These are phyloP conservation scores for Acrocalymma vagum DNA, from an alignment of 2,329 filamentous ascomycete genomes.

Conservation along the genomic window DNA sequence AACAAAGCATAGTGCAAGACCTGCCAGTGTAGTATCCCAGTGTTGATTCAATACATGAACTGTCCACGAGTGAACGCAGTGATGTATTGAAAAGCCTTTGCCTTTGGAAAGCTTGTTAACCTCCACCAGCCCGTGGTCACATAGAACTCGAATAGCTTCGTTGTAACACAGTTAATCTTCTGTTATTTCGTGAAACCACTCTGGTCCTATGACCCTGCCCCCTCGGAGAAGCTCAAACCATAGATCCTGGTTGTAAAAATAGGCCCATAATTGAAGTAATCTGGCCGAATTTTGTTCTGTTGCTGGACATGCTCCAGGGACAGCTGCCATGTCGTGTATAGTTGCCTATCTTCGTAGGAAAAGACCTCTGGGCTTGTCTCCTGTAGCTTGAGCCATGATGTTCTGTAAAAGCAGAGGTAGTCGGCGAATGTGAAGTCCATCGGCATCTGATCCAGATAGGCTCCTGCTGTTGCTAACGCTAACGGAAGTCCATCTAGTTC, in stretches of 20 bases:
- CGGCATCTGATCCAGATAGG: slow-evolving; percentile 51
- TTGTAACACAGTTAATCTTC: slow-evolving; percentile 35
- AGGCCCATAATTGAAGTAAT: slow-evolving; percentile 54
- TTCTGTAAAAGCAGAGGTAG: slow-evolving; percentile 53
- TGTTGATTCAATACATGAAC: slow-evolving; percentile 32
- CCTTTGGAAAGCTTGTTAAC: slow-evolving; percentile 14
- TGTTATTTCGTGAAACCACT: slow-evolving; percentile 34
- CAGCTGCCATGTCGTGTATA: slow-evolving; percentile 48
- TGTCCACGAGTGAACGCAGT: slow-evolving; percentile 46
- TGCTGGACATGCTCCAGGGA: slow-evolving; percentile 48
- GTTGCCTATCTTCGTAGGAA: slow-evolving; percentile 44
- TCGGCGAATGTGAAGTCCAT: slow-evolving; percentile 45
- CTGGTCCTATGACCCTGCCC: too few species aligned
- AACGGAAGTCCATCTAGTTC: slow-evolving; percentile 14
- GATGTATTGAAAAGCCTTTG: slow-evolving; percentile 31
- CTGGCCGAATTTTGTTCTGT: slow-evolving; percentile 38
- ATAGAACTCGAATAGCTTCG: slow-evolving; percentile 35
- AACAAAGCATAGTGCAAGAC: slow-evolving; percentile 22
- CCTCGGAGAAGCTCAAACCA: slow-evolving; percentile 54
- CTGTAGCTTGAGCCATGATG: slow-evolving; percentile 49
- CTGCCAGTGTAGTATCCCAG: slow-evolving; percentile 19
- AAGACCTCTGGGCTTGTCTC: slow-evolving; percentile 30
- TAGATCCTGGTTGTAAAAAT: slow-evolving; percentile 53
- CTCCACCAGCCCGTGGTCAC: slow-evolving; percentile 39
- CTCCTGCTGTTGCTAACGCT: slow-evolving; percentile 21